phyloP scores from a whole-genome alignment of 441 rosid species.

The Euphorbia schlechtendalii region DNA sequence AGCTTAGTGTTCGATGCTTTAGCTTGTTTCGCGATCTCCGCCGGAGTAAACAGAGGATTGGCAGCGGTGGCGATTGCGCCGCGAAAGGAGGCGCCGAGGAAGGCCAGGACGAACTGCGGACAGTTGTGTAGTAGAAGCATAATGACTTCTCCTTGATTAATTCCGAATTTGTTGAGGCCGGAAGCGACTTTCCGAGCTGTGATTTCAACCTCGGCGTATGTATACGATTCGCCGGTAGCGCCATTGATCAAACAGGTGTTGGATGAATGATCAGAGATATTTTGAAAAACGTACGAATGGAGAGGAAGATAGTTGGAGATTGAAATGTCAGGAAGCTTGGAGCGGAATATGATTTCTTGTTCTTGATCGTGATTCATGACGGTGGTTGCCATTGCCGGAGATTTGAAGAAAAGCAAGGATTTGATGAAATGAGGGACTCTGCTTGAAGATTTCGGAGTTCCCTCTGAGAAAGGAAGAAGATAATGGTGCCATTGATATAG shows the following conservation, averaged over 20 bases:
- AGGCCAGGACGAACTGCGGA: constrained; percentile 47
- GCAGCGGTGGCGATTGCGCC: constrained; percentile 58
- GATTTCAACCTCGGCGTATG: constrained; percentile 44
- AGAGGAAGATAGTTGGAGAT: constrained; percentile 57
- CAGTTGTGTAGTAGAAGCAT: constrained; percentile 58
- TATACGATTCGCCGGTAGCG: constrained; percentile 33
- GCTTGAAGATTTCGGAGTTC: neutral
- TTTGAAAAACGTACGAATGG: constrained; percentile 46
- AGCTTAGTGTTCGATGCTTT: constrained; percentile 34
- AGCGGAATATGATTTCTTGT: constrained; percentile 43
- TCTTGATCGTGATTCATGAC: constrained; percentile 3
- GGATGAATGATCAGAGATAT: constrained; percentile 35
- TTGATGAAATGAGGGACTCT: neutral
- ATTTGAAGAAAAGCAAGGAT: neutral
- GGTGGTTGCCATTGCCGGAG: constrained; percentile 29
- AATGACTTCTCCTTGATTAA: constrained; percentile 50
- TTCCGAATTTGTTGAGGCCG: constrained; percentile 44
- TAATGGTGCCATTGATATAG: constrained; percentile 20
- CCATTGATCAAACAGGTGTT: constrained; percentile 59
- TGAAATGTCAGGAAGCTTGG: constrained; percentile 52
- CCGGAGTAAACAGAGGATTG: constrained; percentile 54
- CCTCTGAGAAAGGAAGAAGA: constrained; percentile 12
- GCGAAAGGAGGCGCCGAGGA: constrained; percentile 46
- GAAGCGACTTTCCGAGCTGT: constrained; percentile 44
- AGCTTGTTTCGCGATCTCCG: constrained; percentile 56